Evolutionary conservation across 2,329 filamentous ascomycete species (phyloP), one percentile per base, ranked within the genome.

Genomic region (Hypoxylon sp.): DNA sequence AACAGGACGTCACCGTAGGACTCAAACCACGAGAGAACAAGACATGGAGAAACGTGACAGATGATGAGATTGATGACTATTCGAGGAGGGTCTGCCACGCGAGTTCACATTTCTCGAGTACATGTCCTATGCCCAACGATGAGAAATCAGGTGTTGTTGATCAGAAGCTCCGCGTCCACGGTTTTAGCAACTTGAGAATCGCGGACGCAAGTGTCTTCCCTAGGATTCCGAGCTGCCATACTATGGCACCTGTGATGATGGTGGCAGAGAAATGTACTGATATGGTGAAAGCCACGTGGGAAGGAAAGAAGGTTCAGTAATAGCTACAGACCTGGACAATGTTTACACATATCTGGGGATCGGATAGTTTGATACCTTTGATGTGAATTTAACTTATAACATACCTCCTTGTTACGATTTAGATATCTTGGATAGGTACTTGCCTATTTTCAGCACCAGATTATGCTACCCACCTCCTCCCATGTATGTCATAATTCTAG

Each of bases 181-280:
- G 82, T 2, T 80, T 79, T 19, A 69, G 71, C 17, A 82, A 82
- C 58, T 70, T 84, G 17, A 76, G 82, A 13, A 74, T 84, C 29
- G 81, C 82, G 2, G 82, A 84, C 62, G 78, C 80, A 2, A 80
- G 80, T 31, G 76, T 83, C 29, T 80, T 83, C 31, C 82, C 82
- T 1, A 71, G 81, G 80, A 83, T 74, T 77, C 81, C 21, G 79
- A 82, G 71, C 81, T 80, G 60, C n/a, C 78, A 83, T 3, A 83
- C 84, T 27, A 82, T 85, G 72, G 83, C 82, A 54, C 78, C 80
- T 2, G 82, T 84, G 2, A 85, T 85, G 65, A 83, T 82, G 80
- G 74, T 84, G 56, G 83, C 76, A 17, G 85, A 86, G 73, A 32
- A 65, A 24, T 72, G 70, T 29, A 66, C 66, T 5, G 63, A 69